phyloP scores from a whole-genome alignment of 208 protist genomes.

The Naegleria gruberi region DNA sequence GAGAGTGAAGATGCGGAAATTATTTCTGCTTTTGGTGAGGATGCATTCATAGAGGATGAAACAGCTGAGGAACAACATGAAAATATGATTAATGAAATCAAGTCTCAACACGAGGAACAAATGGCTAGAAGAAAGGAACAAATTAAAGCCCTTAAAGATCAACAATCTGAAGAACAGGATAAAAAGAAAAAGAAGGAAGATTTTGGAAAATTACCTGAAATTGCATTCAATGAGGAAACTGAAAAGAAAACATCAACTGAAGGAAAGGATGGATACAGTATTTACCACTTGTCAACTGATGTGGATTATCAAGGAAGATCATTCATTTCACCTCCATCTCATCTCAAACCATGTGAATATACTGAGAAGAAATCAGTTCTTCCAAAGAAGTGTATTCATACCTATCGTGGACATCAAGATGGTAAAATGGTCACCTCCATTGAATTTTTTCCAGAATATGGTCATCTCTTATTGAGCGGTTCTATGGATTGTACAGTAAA shows the following conservation, averaged over 20 bases:
- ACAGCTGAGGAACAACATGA: background rate
- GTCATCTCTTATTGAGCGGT: conserved; percentile 82
- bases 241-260: background rate
- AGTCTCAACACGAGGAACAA: background rate
- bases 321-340: background rate
- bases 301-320: conserved; percentile 10
- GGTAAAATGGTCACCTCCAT: conserved; percentile 72
- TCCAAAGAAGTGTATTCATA: conserved; percentile 59
- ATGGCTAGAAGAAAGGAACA: background rate
- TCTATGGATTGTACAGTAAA: conserved; percentile 69
- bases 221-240: background rate
- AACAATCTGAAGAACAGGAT: background rate
- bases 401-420: conserved; percentile 51
- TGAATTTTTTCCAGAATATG: conserved; percentile 75
- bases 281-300: background rate
- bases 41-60: background rate
- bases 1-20: background rate
- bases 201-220: background rate
- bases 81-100: background rate
- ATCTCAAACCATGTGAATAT: background rate
- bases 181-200: background rate
- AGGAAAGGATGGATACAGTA: background rate
- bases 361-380: conserved; percentile 44
- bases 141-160: background rate
- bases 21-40: background rate